These are phyloP conservation scores for Torulaspora microellipsoides DNA, from an alignment of 805 yeast species.

Conservation along the genomic window DNA sequence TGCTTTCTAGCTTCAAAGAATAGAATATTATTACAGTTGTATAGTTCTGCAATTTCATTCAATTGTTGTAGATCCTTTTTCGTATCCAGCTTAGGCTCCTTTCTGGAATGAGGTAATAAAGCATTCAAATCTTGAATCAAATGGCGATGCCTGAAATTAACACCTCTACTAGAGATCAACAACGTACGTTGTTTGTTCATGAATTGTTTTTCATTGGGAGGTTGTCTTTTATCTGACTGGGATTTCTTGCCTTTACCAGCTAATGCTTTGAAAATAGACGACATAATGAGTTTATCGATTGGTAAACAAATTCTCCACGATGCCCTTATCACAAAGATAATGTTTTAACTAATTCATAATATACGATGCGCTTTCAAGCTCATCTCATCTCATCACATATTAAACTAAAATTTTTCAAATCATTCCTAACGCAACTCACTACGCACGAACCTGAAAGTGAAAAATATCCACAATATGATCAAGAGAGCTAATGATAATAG, in stretches of 20 bases:
- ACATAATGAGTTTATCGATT: constrained; percentile 40
- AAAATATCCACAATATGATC: background rate
- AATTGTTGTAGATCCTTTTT: constrained; percentile 83
- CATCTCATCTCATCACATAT: constrained; percentile 17
- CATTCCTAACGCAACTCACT: background rate
- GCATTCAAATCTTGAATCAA: constrained; percentile 73
- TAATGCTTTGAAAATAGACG: constrained; percentile 67
- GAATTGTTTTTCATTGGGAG: constrained; percentile 46
- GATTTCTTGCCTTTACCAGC: constrained; percentile 41
- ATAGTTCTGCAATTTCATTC: constrained; percentile 93
- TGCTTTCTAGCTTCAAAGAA: constrained; percentile 96
- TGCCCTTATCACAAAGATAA: too few species aligned
- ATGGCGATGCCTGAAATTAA: constrained; percentile 93
- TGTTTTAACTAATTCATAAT: too few species aligned
- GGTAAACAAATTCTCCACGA: too few species aligned
- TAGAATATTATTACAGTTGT: constrained; percentile 92
- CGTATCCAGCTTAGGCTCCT: constrained; percentile 92
- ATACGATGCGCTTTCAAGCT: background rate
- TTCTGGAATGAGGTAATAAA: constrained; percentile 89
- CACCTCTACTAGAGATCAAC: constrained; percentile 89
- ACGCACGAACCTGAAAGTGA: constrained; percentile 4
- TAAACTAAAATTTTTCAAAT: constrained; percentile 10
- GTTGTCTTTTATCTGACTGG: constrained; percentile 27
- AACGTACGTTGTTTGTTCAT: constrained; percentile 85
- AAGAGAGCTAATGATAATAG: too few species aligned